A percentile compares a stretch with the other conserved stretches of the same genome.
These are phyloP conservation scores for Polytolypa hystricis DNA, from an alignment of 2,329 filamentous ascomycete genomes.

Conservation along the genomic window DNA sequence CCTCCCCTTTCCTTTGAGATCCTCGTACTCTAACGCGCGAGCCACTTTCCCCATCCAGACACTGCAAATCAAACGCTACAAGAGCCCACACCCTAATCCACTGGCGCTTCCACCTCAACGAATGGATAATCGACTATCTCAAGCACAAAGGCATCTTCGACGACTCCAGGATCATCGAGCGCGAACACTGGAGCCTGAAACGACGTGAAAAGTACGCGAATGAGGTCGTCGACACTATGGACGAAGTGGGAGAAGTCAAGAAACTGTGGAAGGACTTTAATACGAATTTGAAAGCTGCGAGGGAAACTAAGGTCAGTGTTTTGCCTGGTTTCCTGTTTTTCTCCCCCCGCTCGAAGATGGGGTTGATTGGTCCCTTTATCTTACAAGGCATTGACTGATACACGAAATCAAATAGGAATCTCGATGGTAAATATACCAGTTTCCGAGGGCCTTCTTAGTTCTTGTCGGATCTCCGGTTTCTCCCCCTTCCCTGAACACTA, in stretches of 20 bases:
- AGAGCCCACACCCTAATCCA: constrained; percentile 62
- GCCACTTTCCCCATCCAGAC: constrained; percentile 20
- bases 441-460: neutral
- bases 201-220: constrained; percentile 51
- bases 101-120: constrained; percentile 65
- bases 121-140: constrained; percentile 57
- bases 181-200: constrained; percentile 50
- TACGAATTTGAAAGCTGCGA: constrained; percentile 47
- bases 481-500: no score
- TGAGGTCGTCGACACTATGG: constrained; percentile 55
- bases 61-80: constrained; percentile 54
- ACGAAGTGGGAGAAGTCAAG: constrained; percentile 45
- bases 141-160: constrained; percentile 46
- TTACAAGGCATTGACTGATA: neutral
- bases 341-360: neutral
- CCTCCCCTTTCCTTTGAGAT: neutral
- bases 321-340: neutral
- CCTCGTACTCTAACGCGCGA: neutral
- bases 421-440: constrained; percentile 7
- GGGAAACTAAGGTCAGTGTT: constrained; percentile 36
- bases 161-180: constrained; percentile 46
- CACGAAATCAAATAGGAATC: constrained; percentile 8
- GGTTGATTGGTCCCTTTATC: neutral
- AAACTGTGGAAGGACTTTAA: constrained; percentile 57
- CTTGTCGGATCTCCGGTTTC: no score